Evolutionary conservation across 2,329 filamentous ascomycete species (phyloP).

Genomic region (Colletotrichum tabaci): DNA sequence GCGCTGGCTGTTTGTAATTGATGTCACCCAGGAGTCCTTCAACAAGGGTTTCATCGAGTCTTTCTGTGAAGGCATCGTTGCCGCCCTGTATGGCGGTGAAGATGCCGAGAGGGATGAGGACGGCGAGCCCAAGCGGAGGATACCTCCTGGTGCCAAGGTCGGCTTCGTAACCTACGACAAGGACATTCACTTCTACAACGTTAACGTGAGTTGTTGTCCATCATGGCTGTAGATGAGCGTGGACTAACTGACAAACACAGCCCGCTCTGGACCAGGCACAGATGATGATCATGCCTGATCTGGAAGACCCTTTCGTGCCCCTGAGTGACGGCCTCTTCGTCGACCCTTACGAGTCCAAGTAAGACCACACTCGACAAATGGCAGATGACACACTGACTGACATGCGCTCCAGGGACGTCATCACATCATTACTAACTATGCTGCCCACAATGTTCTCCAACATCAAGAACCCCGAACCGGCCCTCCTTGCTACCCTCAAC

Average conservation of each 20-base stretch:
- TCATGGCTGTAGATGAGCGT: too few species aligned
- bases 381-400: constrained; percentile 46
- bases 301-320: constrained; percentile 96
- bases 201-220: constrained; percentile 74
- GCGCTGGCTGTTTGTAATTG: constrained; percentile 91
- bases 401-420: constrained; percentile 71
- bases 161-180: constrained; percentile 97
- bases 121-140: constrained; percentile 66
- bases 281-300: constrained; percentile 98
- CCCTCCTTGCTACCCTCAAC: constrained; percentile 86
- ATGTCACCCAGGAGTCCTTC: constrained; percentile 91
- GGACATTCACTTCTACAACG: constrained; percentile 98
- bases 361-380: constrained; percentile 46
- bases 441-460: constrained; percentile 89
- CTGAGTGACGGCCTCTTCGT: constrained; percentile 94
- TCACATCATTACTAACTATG: constrained; percentile 86
- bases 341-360: constrained; percentile 91
- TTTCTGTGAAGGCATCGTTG: constrained; percentile 89
- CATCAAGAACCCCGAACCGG: constrained; percentile 92
- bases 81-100: constrained; percentile 84
- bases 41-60: constrained; percentile 93
- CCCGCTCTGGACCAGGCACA: constrained; percentile 87
- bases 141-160: constrained; percentile 87
- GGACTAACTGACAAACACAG: constrained; percentile 55
- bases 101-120: constrained; percentile 68